A percentile compares a stretch with the other conserved stretches of the same genome.
phyloP scores from a whole-genome alignment of 2,329 filamentous ascomycete genomes.

The Diplocarpon mali region DNA sequence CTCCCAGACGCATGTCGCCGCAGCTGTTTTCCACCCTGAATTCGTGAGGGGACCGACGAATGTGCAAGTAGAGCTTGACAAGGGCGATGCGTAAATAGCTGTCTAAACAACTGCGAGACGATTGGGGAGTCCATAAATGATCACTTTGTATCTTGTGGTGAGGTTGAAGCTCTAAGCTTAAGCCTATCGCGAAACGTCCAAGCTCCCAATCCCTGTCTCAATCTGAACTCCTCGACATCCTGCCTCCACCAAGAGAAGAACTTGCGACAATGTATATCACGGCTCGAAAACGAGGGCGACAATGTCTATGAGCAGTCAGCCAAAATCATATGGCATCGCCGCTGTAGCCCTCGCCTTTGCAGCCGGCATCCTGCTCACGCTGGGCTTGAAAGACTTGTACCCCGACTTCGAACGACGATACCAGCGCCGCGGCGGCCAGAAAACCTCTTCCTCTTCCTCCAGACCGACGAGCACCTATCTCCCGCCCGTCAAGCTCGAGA shows the following conservation, averaged over 20 bases:
- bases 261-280: not conserved
- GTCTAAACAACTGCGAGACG: constrained; percentile 68
- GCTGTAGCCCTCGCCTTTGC: constrained; percentile 63
- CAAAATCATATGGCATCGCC: constrained; percentile 50
- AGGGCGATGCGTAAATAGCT: constrained; percentile 67
- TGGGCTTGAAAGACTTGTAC: constrained; percentile 72
- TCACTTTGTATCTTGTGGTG: constrained; percentile 13
- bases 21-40: constrained; percentile 27
- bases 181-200: constrained; percentile 19
- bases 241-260: not conserved
- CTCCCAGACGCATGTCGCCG: constrained; percentile 23
- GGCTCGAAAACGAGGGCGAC: constrained; percentile 11
- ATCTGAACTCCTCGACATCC: not conserved
- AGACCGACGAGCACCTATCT: constrained; percentile 23
- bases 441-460: constrained; percentile 13
- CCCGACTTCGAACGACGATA: constrained; percentile 60
- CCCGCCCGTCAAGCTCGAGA: constrained; percentile 42
- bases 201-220: constrained; percentile 25
- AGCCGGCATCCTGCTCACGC: constrained; percentile 63
- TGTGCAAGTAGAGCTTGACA: constrained; percentile 43
- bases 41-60: constrained; percentile 22
- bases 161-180: constrained; percentile 11
- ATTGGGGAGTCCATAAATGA: constrained; percentile 68
- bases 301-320: constrained; percentile 52
- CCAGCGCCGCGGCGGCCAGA: constrained; percentile 33